phyloP scores from a whole-genome alignment of 2,329 filamentous ascomycete species.

The Claviceps pusilla region DNA sequence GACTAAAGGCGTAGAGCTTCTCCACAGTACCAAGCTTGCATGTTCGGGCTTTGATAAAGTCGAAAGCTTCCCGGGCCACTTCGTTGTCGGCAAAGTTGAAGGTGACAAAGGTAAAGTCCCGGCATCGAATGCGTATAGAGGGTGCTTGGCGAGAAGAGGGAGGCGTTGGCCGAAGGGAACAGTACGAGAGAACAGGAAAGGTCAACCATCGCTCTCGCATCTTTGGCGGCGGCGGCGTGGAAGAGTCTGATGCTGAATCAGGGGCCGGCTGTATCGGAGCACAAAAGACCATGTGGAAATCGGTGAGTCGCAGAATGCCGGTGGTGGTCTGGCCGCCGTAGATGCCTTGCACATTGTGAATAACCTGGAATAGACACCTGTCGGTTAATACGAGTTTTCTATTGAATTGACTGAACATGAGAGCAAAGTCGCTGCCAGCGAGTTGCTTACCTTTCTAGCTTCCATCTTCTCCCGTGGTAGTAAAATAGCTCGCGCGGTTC shows the following conservation, averaged over 20 bases:
- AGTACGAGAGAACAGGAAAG: conserved; percentile 78
- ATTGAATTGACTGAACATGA: neutral
- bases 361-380: conserved; percentile 19
- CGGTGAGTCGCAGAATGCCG: conserved; percentile 45
- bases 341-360: conserved; percentile 46
- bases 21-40: conserved; percentile 73
- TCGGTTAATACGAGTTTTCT: neutral
- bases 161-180: conserved; percentile 61
- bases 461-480: conserved; percentile 20
- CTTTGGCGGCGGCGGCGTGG: conserved; percentile 19
- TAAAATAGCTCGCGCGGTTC: neutral
- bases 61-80: conserved; percentile 70
- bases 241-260: conserved; percentile 9
- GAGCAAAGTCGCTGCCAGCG: neutral
- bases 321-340: conserved; percentile 41
- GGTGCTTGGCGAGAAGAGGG: conserved; percentile 55
- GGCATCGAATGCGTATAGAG: conserved; percentile 73
- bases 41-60: conserved; percentile 66
- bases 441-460: conserved; percentile 23
- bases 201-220: conserved; percentile 74
- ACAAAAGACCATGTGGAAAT: conserved; percentile 45
- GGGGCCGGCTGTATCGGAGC: conserved; percentile 23
- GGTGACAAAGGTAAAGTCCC: conserved; percentile 86
- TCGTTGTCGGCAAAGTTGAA: conserved; percentile 70
- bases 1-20: conserved; percentile 81